These are phyloP conservation scores for Hanseniaspora guilliermondii DNA, from an alignment of 805 yeast genomes.

Conservation along the genomic window DNA sequence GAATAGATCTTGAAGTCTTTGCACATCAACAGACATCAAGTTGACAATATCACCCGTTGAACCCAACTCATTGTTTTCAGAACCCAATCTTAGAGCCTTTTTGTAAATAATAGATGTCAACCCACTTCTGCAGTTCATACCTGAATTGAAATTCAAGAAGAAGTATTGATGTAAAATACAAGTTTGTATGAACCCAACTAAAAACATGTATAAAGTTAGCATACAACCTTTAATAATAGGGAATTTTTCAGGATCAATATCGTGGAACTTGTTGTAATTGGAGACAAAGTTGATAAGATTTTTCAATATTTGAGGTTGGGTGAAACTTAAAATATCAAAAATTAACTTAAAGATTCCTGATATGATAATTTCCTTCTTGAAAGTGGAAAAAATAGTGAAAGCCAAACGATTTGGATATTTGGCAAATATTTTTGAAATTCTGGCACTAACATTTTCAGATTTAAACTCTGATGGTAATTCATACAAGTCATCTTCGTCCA, in stretches of 20 bases:
- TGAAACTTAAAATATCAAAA: slow-evolving; percentile 70
- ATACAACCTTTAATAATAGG: slow-evolving; percentile 66
- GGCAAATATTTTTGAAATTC: slow-evolving; percentile 51
- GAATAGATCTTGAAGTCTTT: slow-evolving; percentile 70
- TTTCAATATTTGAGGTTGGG: slow-evolving; percentile 76
- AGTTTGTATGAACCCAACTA: slow-evolving; percentile 65
- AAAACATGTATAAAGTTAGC: slow-evolving; percentile 65
- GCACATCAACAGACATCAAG: slow-evolving; percentile 87
- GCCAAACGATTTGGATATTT: slow-evolving; percentile 37
- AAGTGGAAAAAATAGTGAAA: slow-evolving; percentile 52
- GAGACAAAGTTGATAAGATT: slow-evolving; percentile 49
- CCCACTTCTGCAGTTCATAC: slow-evolving; percentile 63
- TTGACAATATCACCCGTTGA: slow-evolving; percentile 90
- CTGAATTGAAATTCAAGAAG: slow-evolving; percentile 58
- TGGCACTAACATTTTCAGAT: slow-evolving; percentile 38
- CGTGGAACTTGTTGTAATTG: slow-evolving; percentile 30
- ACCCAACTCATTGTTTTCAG: slow-evolving; percentile 56
- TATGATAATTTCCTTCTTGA: slow-evolving; percentile 55
- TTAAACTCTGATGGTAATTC: slow-evolving; percentile 57
- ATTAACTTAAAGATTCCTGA: slow-evolving; percentile 62
- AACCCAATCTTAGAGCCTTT: slow-evolving; percentile 56
- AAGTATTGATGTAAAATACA: slow-evolving; percentile 68
- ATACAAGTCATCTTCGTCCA: slow-evolving; percentile 57
- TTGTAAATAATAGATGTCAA: slow-evolving; percentile 55
- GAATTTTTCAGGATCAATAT: slow-evolving; percentile 16